Percentiles rank a stretch among this genome's conserved stretches.
phyloP scores from a whole-genome alignment of 1,284 basidiomycete genomes.

The Polyporus tsugae region DNA sequence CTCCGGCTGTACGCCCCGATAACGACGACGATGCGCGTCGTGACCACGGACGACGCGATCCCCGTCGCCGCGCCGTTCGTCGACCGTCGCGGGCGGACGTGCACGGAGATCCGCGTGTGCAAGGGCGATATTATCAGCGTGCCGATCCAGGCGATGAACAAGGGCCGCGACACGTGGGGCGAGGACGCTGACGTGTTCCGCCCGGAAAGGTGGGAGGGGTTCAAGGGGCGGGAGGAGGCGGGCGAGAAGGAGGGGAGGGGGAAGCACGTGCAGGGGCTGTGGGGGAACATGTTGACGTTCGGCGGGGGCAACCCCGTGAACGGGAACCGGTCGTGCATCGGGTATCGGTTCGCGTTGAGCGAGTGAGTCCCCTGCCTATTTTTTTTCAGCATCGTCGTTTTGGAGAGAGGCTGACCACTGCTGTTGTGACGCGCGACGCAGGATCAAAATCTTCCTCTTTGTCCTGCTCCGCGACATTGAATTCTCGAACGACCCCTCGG shows the following conservation, averaged over 20 bases:
- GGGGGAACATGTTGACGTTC: constrained; percentile 73
- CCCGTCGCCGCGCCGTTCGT: constrained; percentile 48
- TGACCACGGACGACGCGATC: constrained; percentile 62
- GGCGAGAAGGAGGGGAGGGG: constrained; percentile 34
- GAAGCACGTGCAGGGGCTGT: constrained; percentile 64
- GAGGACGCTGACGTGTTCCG: constrained; percentile 71
- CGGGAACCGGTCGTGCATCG: constrained; percentile 75
- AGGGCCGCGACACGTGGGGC: constrained; percentile 69
- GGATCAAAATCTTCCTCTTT: constrained; percentile 70
- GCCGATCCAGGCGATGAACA: constrained; percentile 73
- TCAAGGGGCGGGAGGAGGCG: constrained; percentile 34
- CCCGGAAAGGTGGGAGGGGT: constrained; percentile 64
- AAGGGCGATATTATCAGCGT: constrained; percentile 68
- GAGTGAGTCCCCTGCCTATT: constrained; percentile 67
- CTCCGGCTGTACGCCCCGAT: constrained; percentile 74
- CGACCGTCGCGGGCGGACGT: constrained; percentile 43
- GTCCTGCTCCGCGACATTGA: constrained; percentile 64
- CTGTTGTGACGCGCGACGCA: constrained; percentile 32
- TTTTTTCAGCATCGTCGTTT: not conserved
- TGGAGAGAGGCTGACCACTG: not conserved
- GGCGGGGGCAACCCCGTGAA: constrained; percentile 58
- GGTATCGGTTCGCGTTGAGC: constrained; percentile 73
- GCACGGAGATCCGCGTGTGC: constrained; percentile 56
- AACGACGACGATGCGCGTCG: constrained; percentile 68
- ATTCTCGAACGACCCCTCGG: constrained; percentile 57